Conservation (phyloP, 192 early-diverging fungal genomes). For the Spizellomyces punctatus region DNA sequence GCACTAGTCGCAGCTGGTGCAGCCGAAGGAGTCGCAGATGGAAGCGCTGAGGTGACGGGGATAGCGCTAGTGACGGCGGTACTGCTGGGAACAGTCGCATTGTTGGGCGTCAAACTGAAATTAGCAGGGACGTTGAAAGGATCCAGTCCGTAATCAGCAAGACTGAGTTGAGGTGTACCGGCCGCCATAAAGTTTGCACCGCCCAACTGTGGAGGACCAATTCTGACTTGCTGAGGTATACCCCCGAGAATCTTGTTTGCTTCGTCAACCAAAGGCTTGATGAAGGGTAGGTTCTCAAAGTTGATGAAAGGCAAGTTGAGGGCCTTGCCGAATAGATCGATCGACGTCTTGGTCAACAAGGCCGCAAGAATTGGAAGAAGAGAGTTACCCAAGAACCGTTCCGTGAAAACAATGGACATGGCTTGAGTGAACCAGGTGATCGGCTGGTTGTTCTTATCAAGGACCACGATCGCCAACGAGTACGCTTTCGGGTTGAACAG, state of each 20-base stretch:
- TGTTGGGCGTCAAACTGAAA: constrained; percentile 8
- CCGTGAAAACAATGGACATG: constrained; percentile 16
- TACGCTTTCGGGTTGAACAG: constrained; percentile 18
- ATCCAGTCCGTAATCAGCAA: constrained; percentile 1
- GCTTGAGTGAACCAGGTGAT: constrained; percentile 13
- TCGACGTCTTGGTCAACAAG: constrained; percentile 8
- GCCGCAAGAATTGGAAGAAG: constrained; percentile 25
- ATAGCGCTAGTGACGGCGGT: not conserved
- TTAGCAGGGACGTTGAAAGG: constrained; percentile 18
- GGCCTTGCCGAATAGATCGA: constrained; percentile 11
- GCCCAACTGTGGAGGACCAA: not conserved
- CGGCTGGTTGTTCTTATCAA: constrained; percentile 3
- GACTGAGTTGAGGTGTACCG: too few relatives aligned
- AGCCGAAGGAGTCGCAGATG: not conserved
- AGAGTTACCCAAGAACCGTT: constrained; percentile 15
- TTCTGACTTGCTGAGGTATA: not conserved
- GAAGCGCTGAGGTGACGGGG: not conserved
- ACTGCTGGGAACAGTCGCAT: not conserved
- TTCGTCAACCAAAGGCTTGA: constrained; percentile 7
- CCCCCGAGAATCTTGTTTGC: constrained; percentile 3
- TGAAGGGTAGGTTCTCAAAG: constrained; percentile 28
- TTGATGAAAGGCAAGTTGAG: constrained; percentile 29
- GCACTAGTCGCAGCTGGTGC: not conserved
- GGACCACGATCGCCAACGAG: not conserved
- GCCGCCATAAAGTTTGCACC: not conserved